Conservation (phyloP, 1,139 yeast genomes). For the Pichia sp. region DNA sequence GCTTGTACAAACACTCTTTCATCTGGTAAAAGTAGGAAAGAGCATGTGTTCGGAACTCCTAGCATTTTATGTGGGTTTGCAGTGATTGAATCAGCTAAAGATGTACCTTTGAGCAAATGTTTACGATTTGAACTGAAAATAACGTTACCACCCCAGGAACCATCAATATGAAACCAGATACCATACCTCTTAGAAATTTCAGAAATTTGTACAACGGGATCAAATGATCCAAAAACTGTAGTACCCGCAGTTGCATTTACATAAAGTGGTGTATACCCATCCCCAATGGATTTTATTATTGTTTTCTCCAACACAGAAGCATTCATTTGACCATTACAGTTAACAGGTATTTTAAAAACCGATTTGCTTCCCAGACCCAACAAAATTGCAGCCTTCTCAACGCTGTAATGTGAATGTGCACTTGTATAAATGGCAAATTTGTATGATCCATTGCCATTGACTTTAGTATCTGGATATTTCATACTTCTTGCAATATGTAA, state of each 20-base stretch:
- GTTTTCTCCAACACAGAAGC: constrained; percentile 39
- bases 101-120: constrained; percentile 49
- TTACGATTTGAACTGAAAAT: constrained; percentile 52
- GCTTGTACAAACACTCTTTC: constrained; percentile 60
- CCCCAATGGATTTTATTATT: constrained; percentile 38
- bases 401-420: constrained; percentile 72
- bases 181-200: constrained; percentile 46
- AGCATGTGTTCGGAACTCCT: constrained; percentile 87
- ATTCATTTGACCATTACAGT: constrained; percentile 51
- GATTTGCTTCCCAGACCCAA: constrained; percentile 62
- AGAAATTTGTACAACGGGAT: constrained; percentile 54
- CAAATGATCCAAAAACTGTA: constrained; percentile 82
- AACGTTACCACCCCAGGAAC: constrained; percentile 89
- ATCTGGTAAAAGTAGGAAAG: constrained; percentile 69
- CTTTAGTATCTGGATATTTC: constrained; percentile 63
- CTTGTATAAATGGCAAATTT: constrained; percentile 69
- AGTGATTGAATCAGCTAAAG: constrained; percentile 71
- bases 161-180: constrained; percentile 80
- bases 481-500: constrained; percentile 70
- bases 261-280: constrained; percentile 68
- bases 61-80: constrained; percentile 85
- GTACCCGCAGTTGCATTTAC: constrained; percentile 86
- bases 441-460: constrained; percentile 46
- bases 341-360: constrained; percentile 60
- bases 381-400: constrained; percentile 75